phyloP scores from a whole-genome alignment of 129 eudicot species.

The Saposhnikovia divaricata region DNA sequence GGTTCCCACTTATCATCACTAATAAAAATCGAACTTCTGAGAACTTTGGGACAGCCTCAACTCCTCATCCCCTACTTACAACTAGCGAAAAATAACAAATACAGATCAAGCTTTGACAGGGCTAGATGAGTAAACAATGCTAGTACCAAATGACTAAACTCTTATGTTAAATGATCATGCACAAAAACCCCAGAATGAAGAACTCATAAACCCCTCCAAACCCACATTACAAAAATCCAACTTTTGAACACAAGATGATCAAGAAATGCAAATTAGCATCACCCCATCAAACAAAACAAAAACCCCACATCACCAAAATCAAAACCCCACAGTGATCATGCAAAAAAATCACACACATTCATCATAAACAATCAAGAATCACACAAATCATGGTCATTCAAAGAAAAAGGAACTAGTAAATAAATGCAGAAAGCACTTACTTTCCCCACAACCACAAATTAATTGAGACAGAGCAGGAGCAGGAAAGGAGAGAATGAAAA shows the following conservation, averaged over 20 bases:
- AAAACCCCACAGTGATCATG: slow-evolving; percentile 6
- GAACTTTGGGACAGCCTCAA: background rate
- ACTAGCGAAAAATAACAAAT: background rate
- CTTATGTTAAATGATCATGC: background rate
- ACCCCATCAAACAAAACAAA: slow-evolving; percentile 4
- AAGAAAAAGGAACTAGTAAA: background rate
- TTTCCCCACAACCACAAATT: background rate
- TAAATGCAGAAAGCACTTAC: background rate
- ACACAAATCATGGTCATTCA: background rate
- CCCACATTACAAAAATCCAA: slow-evolving; percentile 8
- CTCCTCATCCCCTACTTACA: background rate
- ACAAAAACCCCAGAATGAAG: background rate
- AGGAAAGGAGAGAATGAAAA: background rate
- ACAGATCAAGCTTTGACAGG: background rate
- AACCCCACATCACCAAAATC: background rate
- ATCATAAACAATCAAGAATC: background rate
- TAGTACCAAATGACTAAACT: background rate
- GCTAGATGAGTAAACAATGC: background rate
- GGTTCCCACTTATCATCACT: background rate
- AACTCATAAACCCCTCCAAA: background rate
- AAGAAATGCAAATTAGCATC: background rate
- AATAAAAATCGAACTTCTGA: background rate
- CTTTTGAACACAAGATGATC: background rate
- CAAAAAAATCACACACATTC: background rate
- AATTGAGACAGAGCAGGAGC: background rate